Evolutionary conservation across 768 basidiomycete genomes (phyloP), one percentile per base, ranked within the genome.

Genomic region (Polyporus arcularius): DNA sequence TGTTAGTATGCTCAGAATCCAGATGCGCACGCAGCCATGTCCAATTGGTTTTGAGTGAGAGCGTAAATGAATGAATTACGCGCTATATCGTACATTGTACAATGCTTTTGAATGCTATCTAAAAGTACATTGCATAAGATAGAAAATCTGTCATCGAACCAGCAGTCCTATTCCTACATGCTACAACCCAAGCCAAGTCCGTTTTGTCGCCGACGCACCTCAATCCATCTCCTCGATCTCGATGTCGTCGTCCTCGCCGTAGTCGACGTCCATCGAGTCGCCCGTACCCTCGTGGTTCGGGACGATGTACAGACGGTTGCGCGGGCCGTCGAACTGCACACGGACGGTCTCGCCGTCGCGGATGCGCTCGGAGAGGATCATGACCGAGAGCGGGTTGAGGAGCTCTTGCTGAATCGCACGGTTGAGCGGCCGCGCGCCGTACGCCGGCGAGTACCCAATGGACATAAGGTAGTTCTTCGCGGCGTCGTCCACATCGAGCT

Each of bases 401-500:
- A 99, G 80, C 68, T 98, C 94, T 67, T 83, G 88, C 75, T 97
- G 96, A 65, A 99, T 96, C 4, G 91, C 84, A 38, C 95, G 85
- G 70, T 93, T 92, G 64, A 98, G 82, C 1, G 96, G 97, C 43
- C 96, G 86, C 57, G 96, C 96, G 65, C 96, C 95, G 70, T 96
- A 97, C 18, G 80, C 77, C 1, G 93, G 79, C 49, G 90, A 90
- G 74, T 92, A 94, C 0, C 91, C 92, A 50, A 85, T 79, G 18
- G 88, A 87, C 62, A 82, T 82, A 32, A 95, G 82, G 70, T 87
- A 93, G 56, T 84, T 79, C 75, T 90, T 92, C 64, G 90, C 87
- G 31, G 79, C 85, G n/a, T 81, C 74, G 70, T 94, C 89, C 40
- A 98, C 73, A 53, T 88, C 83, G 35, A 98, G 78, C 49, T 74